Base-by-base conservation (phyloP, 2,329 filamentous ascomycete genomes). In the Septoria petroselini region DNA sequence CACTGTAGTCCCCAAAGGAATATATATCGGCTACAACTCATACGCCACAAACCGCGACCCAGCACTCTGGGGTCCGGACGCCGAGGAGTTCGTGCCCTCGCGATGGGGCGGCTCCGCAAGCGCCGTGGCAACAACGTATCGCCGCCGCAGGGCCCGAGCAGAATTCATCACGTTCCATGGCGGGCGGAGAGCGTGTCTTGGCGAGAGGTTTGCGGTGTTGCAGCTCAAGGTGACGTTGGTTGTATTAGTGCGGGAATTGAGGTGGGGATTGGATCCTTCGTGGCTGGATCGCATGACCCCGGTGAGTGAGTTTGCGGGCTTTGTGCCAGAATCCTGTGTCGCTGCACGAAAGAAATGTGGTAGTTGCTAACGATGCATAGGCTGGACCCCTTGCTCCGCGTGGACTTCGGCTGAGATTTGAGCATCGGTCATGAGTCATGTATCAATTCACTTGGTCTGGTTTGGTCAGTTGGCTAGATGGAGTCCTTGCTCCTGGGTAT, bases 91-190 rank as follows among this genome's bases (percentile, higher is more conserved):
- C 38, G 6, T 33, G 8, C 46, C 46, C 2, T 9, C 14, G 5
- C 23, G 46, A 21, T 48, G 46, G 46, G 38, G 46, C 6, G 14
- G 33, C 9, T 33, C 37, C 6, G 33, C 38, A 11, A 37, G 30
- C 8, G 38, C 25, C 9, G 29, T 48, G 9, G 12, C n/a, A 27
- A 42, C 21, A 25, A 12, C 29, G 3, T 41, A 33, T 42, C 46
- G 46, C 23, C 23, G 38, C 7, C 14, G 27, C 7, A 48, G 29
- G 19, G 46, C 38, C 8, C n/a, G 19, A 35, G 46, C 37, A 15
- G 38, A 48, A n/a, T 48, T 42, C 15, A 48, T 48, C 25, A 31
- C 31, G 5, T 48, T 48, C 19, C 37, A 48, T 42, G 38, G 46
- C 3, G 25, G 38, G 7, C 29, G 46, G 17, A 40, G 46, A 19